A percentile compares a stretch with the other conserved stretches of the same genome.
Conservation (phyloP, 768 basidiomycete genomes). For the Mycena albidolilacea region DNA sequence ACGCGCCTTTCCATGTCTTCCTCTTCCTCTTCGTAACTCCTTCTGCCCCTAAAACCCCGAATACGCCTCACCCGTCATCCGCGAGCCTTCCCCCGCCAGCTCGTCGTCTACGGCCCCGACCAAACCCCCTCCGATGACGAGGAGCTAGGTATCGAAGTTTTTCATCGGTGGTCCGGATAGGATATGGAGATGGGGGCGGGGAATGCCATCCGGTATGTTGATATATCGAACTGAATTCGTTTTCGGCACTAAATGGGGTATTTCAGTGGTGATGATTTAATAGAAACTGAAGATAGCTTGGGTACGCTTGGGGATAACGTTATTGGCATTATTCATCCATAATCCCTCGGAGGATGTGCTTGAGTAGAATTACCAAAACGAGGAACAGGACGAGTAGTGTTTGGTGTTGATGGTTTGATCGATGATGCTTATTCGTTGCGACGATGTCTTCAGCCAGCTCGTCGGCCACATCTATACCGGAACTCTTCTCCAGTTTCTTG, state of each 20-base stretch:
- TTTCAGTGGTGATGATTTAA: no score
- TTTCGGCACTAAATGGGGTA: no score
- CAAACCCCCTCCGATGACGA: conserved; percentile 64
- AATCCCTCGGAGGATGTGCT: no score
- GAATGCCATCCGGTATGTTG: no score
- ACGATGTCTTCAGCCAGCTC: not conserved
- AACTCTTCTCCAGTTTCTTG: conserved; percentile 29
- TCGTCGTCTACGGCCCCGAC: conserved; percentile 64
- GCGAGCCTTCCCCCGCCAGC: conserved; percentile 66
- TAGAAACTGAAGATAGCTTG: no score
- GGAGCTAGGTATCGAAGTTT: conserved; percentile 48
- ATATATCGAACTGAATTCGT: no score
- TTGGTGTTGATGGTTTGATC: not conserved
- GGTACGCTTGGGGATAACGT: no score
- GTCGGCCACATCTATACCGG: conserved; percentile 7
- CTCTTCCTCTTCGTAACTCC: conserved; percentile 8
- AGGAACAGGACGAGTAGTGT: conserved; percentile 5
- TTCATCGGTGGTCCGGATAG: no score
- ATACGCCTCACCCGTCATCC: conserved; percentile 64
- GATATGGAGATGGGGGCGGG: no score
- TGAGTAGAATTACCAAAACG: conserved; percentile 5
- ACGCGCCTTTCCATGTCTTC: not conserved
- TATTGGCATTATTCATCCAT: no score
- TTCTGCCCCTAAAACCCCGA: conserved; percentile 46
- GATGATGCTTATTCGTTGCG: no score